A percentile compares a stretch with the other conserved stretches of the same genome.
Conservation (phyloP, 805 yeast species). For the Lipomyces chichibuensis region DNA sequence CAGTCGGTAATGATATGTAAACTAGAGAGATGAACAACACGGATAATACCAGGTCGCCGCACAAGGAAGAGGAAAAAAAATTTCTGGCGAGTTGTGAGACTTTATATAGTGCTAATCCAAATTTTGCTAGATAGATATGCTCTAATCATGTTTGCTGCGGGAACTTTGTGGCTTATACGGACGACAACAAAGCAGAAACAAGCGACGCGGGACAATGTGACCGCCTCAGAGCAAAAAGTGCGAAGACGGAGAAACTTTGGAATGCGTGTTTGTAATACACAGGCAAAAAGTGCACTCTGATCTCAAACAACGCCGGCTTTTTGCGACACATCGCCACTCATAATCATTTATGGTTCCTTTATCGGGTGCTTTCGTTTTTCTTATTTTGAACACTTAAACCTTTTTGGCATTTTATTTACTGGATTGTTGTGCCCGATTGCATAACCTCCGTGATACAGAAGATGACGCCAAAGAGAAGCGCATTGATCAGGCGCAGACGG, state of each 20-base stretch:
- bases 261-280: not conserved
- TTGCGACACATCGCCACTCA: not conserved
- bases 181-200: not conserved
- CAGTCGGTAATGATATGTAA: slow-evolving; percentile 25
- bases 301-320: not conserved
- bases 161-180: not conserved
- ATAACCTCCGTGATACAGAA: not conserved
- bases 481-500: not conserved
- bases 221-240: not conserved
- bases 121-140: not conserved
- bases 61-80: slow-evolving; percentile 23
- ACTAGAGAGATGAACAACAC: slow-evolving; percentile 35
- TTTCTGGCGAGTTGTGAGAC: not conserved
- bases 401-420: not conserved
- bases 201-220: not conserved
- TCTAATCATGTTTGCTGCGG: not conserved
- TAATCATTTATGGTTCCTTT: not conserved
- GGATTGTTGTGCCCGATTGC: not conserved
- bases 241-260: not conserved
- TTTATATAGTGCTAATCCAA: not conserved
- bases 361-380: not conserved
- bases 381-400: not conserved
- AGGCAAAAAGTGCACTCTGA: not conserved
- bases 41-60: slow-evolving; percentile 35
- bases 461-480: not conserved